Base-by-base conservation (phyloP, 2,329 filamentous ascomycete species). In the Sarocladium oryzae region DNA sequence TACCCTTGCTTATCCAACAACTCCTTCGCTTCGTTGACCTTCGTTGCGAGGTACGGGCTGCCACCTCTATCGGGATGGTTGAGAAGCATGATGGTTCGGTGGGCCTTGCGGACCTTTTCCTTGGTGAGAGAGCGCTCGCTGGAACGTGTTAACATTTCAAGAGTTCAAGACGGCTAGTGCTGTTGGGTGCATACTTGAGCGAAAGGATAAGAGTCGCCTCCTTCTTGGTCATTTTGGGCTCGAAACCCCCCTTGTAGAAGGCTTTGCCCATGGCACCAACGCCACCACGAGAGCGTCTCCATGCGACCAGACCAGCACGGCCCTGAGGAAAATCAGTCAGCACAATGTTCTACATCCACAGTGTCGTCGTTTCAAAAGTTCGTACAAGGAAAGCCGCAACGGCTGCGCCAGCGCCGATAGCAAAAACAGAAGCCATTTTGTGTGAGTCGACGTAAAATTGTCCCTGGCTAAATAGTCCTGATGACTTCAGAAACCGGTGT, bases 231-330 rank as follows among this genome's bases (percentile, higher is more conserved):
- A 99, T 99, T 70, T 86, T 88, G 54, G 84, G 77, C 74, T 99
- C 93, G 66, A 99, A 99, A n/a, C 93, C 93, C 59, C 93, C 93
- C 72, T 97, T 99, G 79, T 96, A 97, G 66, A 90, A 99, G 37
- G 90, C 84, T 69, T 91, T 90, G 61, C 93, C 93, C 60, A 96
- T 74, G 32, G 87, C 85, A 58, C 86, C 87, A 45, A 88, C 77
- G 56, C 85, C 85, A 56, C 88, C 87, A 56, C 87, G 81, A 54
- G 86, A 95, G 62, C 89, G 83, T 56, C 91, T 84, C 69, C 91
- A 81, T 60, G 93, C 93, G 62, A 97, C 87, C 35, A 95, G 80
- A 61, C 91, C 92, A 54, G 93, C 92, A 65, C 93, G 89, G 58
- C 93, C 92, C 90, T 96, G 62, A 11, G 3, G 40, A 30, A 9